Base-by-base conservation (phyloP, 2,329 filamentous ascomycete species). In the Aspergillus candidus region DNA sequence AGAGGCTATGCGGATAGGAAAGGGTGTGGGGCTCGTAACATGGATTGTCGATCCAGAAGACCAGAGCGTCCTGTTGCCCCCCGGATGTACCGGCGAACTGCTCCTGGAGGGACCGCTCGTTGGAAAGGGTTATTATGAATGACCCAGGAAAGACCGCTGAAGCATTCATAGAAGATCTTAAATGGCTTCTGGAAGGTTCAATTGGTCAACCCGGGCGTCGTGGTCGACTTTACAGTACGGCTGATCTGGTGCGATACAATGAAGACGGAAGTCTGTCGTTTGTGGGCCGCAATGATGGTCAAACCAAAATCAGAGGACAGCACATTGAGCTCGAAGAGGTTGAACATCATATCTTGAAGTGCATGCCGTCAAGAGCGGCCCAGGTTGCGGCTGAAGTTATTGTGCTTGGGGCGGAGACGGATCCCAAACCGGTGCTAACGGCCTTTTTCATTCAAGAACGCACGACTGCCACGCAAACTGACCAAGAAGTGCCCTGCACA, bases 41-140 rank as follows among this genome's bases (percentile, higher is more conserved):
- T 60, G 57, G 65, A 49, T 70, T 17, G 41, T 41, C 8, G 48
- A 60, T 11, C 56, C 63, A 0, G 49, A 66, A 4, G 67, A 55
- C 31, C 42, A 50, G 15, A 36, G 44, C 27, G 38, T 41, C 29
- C 43, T 55, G 4, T 18, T 37, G 10, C 46, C 49, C 4, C 36
- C 58, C 40, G 51, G 54, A 13, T 44, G 40, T 5, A 36, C 44
- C 11, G 49, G 49, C 3, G 53, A 55, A 36, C 46, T 69, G 2
- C 43, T 63, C 3, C 43, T 69, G 7, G 56, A 62, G 33, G 65
- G 63, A 8, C 62, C 53, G 3, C 51, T 51, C 1, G 38, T 69
- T 1, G 63, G 54, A 6, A 51, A 54, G 2, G 61, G 53, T 6
- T 70, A 70, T 44, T 44, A 45, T 69, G 1, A 53, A 58, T 13